phyloP scores from a whole-genome alignment of 441 rosid genomes.

The Manihot esculenta region DNA sequence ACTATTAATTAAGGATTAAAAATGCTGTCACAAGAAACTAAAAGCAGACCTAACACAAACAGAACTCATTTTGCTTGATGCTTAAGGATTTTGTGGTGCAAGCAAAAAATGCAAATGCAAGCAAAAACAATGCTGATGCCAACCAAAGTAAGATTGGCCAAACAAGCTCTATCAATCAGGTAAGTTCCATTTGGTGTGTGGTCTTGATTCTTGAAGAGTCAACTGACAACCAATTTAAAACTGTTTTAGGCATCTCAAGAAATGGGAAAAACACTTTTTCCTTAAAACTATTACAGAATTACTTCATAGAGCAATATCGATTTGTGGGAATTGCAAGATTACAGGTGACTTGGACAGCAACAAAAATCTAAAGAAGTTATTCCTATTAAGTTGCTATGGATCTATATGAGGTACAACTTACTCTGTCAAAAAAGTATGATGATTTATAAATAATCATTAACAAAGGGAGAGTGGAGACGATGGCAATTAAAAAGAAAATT shows the following conservation, averaged over 20 bases:
- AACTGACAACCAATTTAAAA: no score
- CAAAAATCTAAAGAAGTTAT: neutral
- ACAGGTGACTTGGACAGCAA: neutral
- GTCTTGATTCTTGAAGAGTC: neutral
- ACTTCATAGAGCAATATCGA: neutral
- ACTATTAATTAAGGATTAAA: neutral
- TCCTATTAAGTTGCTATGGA: neutral
- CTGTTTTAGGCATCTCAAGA: neutral
- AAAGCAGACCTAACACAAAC: neutral
- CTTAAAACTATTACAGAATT: neutral
- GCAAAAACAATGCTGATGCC: neutral
- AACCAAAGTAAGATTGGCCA: neutral
- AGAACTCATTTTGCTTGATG: constrained; percentile 7
- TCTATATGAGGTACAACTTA: neutral
- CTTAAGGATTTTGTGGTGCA: neutral
- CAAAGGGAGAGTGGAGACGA: neutral
- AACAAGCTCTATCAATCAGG: neutral
- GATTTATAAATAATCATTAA: constrained; percentile 1
- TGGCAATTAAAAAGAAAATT: neutral
- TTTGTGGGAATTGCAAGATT: neutral
- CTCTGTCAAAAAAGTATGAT: neutral
- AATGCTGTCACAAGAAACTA: neutral
- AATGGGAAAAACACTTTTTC: neutral
- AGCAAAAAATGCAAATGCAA: constrained; percentile 1
- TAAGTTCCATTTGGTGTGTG: neutral